Evolutionary conservation across 2,329 filamentous ascomycete genomes (phyloP), one percentile per base, ranked within the genome.

Genomic region (Neofusicoccum kwambonambiense): DNA sequence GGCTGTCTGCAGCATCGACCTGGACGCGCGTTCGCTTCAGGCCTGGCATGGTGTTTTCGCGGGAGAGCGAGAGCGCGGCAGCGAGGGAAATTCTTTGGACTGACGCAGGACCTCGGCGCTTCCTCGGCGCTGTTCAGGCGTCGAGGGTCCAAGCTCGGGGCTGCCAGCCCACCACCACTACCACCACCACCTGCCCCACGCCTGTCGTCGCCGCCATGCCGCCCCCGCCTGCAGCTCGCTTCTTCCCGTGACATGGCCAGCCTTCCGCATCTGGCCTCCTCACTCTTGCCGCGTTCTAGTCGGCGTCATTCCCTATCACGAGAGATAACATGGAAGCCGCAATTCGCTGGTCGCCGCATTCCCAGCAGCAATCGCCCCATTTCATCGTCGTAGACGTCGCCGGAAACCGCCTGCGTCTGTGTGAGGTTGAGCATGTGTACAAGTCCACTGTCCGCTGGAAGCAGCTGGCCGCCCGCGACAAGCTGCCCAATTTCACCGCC

Each of bases 311-410:
- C 65, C 12, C 15, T 41, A 6, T 51, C n/a, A 19, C 12, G 3
- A 19, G 56, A 41, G 37, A 60, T 62, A 75, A 69, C 60, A 87
- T 87, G 84, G 84, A 86, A 75, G 82, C 85, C 37, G 86, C 87
- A 50, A 85, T 89, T 68, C 82, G 87, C 71, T 89, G 86, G 85
- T 88, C 86, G 67, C 83, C 84, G 60, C 84, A 83, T 70, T 86
- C 86, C 51, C 82, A 81, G 2, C 70, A 68, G 72, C 77, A 69
- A 72, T 79, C 69, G 76, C 83, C 85, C 67, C 83, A 84, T 49
- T 89, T 89, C 74, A 78, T 89, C 62, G 80, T 86, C 56, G 85
- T 88, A 66, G 87, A 89, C 73, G 84, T 88, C 44, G 81, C 81
- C 22, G 83, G 83, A 13, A 87, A 86, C 68, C 80, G 82, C n/a